These are phyloP conservation scores for Trichoderma sp. DNA, from an alignment of 2,329 filamentous ascomycete species.

Conservation along the genomic window DNA sequence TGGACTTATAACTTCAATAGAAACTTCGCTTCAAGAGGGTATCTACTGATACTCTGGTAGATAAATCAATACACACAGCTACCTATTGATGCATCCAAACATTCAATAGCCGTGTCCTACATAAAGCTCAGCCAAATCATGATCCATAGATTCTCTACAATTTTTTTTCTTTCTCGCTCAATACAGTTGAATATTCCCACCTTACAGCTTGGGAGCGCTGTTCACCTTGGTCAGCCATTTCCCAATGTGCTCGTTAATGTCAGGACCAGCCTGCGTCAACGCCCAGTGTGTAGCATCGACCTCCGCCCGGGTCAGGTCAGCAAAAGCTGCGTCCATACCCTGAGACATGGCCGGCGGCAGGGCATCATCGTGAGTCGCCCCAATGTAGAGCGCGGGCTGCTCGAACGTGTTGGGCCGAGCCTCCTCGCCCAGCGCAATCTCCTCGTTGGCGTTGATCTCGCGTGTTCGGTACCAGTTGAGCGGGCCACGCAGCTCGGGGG, in stretches of 20 bases:
- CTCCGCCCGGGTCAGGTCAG: slow-evolving; percentile 61
- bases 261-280: slow-evolving; percentile 67
- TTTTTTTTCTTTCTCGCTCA: neutral
- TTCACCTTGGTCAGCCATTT: slow-evolving; percentile 58
- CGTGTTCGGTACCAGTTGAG: slow-evolving; percentile 85
- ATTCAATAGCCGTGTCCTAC: neutral
- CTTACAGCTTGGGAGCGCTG: slow-evolving; percentile 30
- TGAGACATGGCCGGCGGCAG: slow-evolving; percentile 68
- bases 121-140: neutral
- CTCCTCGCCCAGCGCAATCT: slow-evolving; percentile 59
- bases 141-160: neutral
- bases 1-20: neutral
- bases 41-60: neutral
- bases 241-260: slow-evolving; percentile 67
- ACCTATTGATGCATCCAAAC: neutral
- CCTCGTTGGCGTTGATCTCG: slow-evolving; percentile 73
- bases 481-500: slow-evolving; percentile 68
- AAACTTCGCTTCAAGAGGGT: neutral
- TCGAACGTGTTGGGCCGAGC: slow-evolving; percentile 46
- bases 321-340: slow-evolving; percentile 68
- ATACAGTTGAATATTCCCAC: neutral
- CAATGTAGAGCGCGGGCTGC: slow-evolving; percentile 71
- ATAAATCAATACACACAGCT: neutral
- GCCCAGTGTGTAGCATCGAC: slow-evolving; percentile 80
- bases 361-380: slow-evolving; percentile 67